phyloP scores from a whole-genome alignment of 345 rosid genomes.

The Eucalyptus cladocalyx region DNA sequence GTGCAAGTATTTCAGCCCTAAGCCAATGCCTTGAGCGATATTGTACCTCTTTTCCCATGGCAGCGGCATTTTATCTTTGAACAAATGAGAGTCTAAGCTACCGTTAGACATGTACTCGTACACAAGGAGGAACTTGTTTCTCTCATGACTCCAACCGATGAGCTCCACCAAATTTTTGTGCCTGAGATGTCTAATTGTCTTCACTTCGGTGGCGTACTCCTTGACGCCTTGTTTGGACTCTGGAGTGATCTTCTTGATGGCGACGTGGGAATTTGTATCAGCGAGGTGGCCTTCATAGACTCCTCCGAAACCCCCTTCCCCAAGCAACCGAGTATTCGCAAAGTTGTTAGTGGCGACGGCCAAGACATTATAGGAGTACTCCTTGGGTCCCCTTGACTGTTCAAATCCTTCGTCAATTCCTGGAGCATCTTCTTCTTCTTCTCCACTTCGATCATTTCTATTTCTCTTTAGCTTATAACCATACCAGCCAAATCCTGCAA shows the following conservation, averaged over 20 bases:
- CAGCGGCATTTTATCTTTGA: not conserved
- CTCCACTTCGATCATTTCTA: not conserved
- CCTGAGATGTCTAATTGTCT: not conserved
- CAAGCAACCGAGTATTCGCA: not conserved
- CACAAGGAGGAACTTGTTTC: not conserved
- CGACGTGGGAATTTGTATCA: not conserved
- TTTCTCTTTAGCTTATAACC: not conserved
- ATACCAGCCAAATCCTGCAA: not conserved
- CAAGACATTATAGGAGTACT: not conserved
- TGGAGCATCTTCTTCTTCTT: not conserved
- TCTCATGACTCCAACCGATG: not conserved
- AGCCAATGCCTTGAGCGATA: not conserved
- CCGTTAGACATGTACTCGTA: not conserved
- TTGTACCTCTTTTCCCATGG: slow-evolving; percentile 4
- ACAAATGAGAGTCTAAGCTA: not conserved
- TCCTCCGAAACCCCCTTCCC: not conserved
- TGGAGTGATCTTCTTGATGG: not conserved
- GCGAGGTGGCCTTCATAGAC: not conserved
- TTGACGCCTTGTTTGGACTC: not conserved
- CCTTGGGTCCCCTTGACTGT: not conserved
- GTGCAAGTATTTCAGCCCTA: not conserved
- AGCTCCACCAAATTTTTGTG: not conserved
- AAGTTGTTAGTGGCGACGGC: not conserved
- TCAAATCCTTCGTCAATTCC: not conserved
- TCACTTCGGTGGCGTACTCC: not conserved